These are phyloP conservation scores for Debaryomyces coudertii DNA, from an alignment of 1,139 yeast species.

Conservation along the genomic window DNA sequence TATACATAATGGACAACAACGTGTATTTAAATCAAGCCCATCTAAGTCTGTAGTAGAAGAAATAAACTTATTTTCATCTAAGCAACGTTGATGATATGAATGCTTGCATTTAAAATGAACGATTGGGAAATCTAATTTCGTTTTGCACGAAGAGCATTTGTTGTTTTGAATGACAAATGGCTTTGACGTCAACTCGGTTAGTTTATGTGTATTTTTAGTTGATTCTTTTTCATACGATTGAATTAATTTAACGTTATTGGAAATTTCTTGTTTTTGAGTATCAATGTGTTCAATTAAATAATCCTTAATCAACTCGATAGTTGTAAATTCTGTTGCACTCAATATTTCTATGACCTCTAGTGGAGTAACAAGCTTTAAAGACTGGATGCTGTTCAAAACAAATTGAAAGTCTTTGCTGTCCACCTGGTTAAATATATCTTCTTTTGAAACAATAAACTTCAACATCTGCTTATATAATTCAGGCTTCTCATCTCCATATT, in stretches of 20 bases:
- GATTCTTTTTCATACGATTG: conserved; percentile 74
- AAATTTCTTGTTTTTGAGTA: conserved; percentile 64
- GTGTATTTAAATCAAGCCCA: conserved; percentile 14
- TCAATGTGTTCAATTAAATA: conserved; percentile 67
- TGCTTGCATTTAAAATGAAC: conserved; percentile 88
- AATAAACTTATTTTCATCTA: conserved; percentile 49
- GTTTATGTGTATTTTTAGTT: conserved; percentile 51
- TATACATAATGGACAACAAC: conserved; percentile 72
- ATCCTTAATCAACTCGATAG: conserved; percentile 74
- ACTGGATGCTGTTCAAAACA: conserved; percentile 58
- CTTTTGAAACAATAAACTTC: conserved; percentile 63
- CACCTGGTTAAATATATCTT: conserved; percentile 54
- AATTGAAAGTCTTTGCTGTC: conserved; percentile 53
- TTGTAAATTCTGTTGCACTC: conserved; percentile 64
- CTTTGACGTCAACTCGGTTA: conserved; percentile 54
- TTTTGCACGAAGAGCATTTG: conserved; percentile 71
- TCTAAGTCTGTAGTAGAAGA: conserved; percentile 16
- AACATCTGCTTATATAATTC: conserved; percentile 70
- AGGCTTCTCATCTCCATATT: conserved; percentile 64
- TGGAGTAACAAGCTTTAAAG: conserved; percentile 64
- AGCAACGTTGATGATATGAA: conserved; percentile 83
- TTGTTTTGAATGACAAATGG: conserved; percentile 70
- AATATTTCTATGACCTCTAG: conserved; percentile 74
- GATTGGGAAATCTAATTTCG: conserved; percentile 74
- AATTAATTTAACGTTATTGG: conserved; percentile 66